phyloP scores from a whole-genome alignment of 2,329 filamentous ascomycete species.

The Claviceps cyperi region DNA sequence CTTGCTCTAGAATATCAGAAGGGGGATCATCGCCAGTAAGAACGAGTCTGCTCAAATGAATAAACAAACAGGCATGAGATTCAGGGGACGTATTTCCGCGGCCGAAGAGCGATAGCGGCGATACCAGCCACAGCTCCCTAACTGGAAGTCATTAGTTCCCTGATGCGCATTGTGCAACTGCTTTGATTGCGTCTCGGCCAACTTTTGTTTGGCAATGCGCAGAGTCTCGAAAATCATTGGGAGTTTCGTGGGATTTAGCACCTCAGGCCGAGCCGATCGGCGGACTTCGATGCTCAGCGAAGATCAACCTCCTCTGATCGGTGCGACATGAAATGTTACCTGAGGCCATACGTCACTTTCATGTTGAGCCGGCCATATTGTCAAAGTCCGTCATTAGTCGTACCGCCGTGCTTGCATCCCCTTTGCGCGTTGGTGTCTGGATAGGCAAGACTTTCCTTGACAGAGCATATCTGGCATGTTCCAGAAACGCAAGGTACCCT shows the following conservation, averaged over 20 bases:
- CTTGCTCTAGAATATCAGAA: background rate
- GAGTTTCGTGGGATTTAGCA: background rate
- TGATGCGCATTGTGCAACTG: too few species aligned
- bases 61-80: background rate
- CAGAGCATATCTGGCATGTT: background rate
- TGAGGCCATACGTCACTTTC: background rate
- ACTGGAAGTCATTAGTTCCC: background rate
- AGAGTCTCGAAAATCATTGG: background rate
- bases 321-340: background rate
- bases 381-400: background rate
- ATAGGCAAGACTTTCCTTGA: background rate
- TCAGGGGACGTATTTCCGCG: background rate
- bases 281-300: background rate
- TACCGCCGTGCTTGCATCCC: background rate
- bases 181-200: background rate
- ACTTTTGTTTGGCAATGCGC: background rate
- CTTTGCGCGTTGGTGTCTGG: background rate
- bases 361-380: background rate
- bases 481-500: background rate
- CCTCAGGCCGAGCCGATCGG: background rate
- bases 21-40: background rate
- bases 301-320: background rate
- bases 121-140: background rate
- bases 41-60: background rate
- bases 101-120: background rate